A percentile compares a stretch with the other conserved stretches of the same genome.
Conservation (phyloP, 495 filamentous ascomycete genomes). For the Trichoderma asperelloides region DNA sequence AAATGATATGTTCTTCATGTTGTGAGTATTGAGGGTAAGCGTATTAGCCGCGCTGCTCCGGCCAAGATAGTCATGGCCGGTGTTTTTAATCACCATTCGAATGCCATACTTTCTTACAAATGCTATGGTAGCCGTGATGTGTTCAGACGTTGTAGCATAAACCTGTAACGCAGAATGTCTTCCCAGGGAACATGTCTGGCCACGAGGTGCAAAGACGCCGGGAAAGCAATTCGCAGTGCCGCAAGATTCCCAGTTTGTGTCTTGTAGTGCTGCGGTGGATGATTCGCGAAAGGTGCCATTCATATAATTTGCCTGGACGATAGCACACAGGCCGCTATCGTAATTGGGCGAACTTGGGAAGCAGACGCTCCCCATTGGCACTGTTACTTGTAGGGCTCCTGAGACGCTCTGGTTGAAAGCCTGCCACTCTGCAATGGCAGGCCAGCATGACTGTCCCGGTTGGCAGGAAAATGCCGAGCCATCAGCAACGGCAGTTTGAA, state of each 20-base stretch:
- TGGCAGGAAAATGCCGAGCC: conserved; percentile 4
- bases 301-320: conserved; percentile 10
- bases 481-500: not conserved
- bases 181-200: not conserved
- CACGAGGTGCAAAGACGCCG: not conserved
- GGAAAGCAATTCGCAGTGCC: conserved; percentile 23
- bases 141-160: conserved; percentile 37
- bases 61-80: conserved; percentile 6
- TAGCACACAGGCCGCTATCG: conserved; percentile 14
- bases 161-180: conserved; percentile 18
- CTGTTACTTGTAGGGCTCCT: conserved; percentile 21
- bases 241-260: conserved; percentile 23
- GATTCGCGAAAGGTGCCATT: conserved; percentile 24
- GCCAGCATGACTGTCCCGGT: conserved; percentile 36
- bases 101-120: conserved; percentile 46
- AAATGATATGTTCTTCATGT: not conserved
- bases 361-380: conserved; percentile 32
- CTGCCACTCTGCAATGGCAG: conserved; percentile 30
- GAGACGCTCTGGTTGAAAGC: conserved; percentile 34
- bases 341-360: conserved; percentile 30
- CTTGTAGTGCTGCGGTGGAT: conserved; percentile 12
- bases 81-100: conserved; percentile 44
- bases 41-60: not conserved
- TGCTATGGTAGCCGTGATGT: conserved; percentile 45
- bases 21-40: not conserved